Conservation (phyloP, 169 alveolate genomes). For the Eimeria necatrix region DNA sequence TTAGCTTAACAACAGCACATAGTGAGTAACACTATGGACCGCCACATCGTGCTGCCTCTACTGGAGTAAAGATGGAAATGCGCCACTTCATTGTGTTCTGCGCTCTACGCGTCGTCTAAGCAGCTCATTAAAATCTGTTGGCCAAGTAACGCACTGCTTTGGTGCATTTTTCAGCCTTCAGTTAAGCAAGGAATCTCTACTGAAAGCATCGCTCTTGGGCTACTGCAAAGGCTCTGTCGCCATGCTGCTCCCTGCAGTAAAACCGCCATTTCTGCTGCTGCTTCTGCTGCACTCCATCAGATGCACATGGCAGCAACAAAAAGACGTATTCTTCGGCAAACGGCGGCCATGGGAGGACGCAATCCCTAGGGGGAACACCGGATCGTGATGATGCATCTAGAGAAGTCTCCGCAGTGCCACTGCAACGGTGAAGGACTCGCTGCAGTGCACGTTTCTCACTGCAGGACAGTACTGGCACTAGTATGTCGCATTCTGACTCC, state of each 20-base stretch:
- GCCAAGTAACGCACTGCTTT: no score
- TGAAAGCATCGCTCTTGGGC: constrained; percentile 19
- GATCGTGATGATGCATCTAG: not conserved
- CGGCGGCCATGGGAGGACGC: constrained; percentile 61
- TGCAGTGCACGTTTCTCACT: constrained; percentile 65
- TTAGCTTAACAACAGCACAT: no score
- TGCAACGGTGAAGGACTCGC: constrained; percentile 44
- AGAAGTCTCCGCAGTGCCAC: not conserved
- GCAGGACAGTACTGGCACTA: constrained; percentile 64
- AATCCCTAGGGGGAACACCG: constrained; percentile 34
- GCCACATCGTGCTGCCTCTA: no score
- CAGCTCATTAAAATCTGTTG: no score
- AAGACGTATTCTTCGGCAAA: constrained; percentile 60
- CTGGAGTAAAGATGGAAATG: no score
- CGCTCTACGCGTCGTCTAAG: no score
- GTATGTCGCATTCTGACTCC: constrained; percentile 60
- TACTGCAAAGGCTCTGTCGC: constrained; percentile 60
- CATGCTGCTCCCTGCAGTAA: constrained; percentile 67
- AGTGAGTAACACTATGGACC: no score
- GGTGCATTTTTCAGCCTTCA: no score
- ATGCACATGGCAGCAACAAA: not conserved
- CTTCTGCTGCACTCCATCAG: not conserved
- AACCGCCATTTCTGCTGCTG: constrained; percentile 24
- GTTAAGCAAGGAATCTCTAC: not conserved
- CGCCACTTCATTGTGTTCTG: no score